A percentile compares a stretch with the other conserved stretches of the same genome.
Conservation (phyloP, 139 green algal genomes). For the Chlamydomonas sphaeroides region DNA sequence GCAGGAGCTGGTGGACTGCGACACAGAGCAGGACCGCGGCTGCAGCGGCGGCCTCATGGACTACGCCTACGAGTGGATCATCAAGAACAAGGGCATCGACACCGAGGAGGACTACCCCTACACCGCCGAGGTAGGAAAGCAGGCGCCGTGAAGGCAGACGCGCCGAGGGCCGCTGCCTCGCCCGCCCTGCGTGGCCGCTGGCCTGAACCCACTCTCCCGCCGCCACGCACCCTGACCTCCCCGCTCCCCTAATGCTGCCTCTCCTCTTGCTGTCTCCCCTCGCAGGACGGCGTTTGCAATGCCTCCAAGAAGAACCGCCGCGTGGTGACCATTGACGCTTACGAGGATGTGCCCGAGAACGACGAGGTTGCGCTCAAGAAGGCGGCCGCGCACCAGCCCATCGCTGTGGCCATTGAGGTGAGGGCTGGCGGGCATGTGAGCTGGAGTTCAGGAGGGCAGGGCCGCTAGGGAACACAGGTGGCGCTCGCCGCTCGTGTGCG, state of each 20-base stretch:
- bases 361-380: constrained; percentile 74
- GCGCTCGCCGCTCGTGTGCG: no score
- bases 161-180: no score
- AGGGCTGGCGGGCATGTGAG: no score
- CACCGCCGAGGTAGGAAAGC: no score
- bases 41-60: constrained; percentile 97
- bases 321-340: constrained; percentile 87
- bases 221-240: no score
- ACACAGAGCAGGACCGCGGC: constrained; percentile 67
- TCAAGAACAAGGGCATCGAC: constrained; percentile 89
- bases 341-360: constrained; percentile 86
- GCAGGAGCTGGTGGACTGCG: constrained; percentile 96
- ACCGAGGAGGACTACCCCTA: constrained; percentile 84
- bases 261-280: no score
- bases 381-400: constrained; percentile 90
- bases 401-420: constrained; percentile 95
- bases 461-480: no score
- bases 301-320: constrained; percentile 55
- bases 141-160: no score
- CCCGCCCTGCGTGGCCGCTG: no score
- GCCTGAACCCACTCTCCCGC: no score
- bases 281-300: constrained; percentile 61
- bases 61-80: constrained; percentile 89
- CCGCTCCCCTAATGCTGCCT: no score
- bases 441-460: no score